Evolutionary conservation across 2,329 filamentous ascomycete species (phyloP), one percentile per base, ranked within the genome.

Genomic region (Nothophoma quercina): DNA sequence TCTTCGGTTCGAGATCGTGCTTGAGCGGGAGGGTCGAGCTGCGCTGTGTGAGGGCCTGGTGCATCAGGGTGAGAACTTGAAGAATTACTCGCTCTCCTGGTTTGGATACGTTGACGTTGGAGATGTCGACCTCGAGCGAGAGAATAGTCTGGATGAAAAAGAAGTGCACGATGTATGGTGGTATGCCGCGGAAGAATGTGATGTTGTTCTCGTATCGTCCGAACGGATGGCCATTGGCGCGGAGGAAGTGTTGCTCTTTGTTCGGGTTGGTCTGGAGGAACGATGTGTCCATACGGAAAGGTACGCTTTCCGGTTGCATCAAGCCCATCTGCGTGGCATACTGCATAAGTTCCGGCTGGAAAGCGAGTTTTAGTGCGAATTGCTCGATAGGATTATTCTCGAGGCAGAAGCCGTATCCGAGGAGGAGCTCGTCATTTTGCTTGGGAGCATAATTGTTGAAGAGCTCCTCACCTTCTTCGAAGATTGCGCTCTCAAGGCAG

Each of bases 361-460:
- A 73, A 8, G 70, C 65, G 8, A 80, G 67, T 16, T 75, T 75
- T 34, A 81, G 60, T 7, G 77, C 66, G 7, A 80, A 75, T 39
- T 75, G 72, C 58, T 83, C 81, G 32, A 77, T 72, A 0, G 77
- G 77, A 30, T 82, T 83, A 33, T 77, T 58, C 5, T 66, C 63
- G 12, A 81, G 70, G 51, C 76, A 79, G 65, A 83, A 83, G 3
- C 81, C 81, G 50, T 83, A 83, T 4, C 81, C 80, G 36, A 81
- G 75, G 2, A 83, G 67, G 2, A 83, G 67, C 59, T 83, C 80
- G 55, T 81, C 79, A 42, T 83, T 83, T 5, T 76, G 71, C 57
- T 83, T 83, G 1, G 80, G 76, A 0, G 77, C 81, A 48, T 83
- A 83, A 59, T 83, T 83, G 63, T 83, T 83, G 68, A 74, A 79